Base-by-base conservation (phyloP, 139 green algal genomes). In the Closterium sp. region DNA sequence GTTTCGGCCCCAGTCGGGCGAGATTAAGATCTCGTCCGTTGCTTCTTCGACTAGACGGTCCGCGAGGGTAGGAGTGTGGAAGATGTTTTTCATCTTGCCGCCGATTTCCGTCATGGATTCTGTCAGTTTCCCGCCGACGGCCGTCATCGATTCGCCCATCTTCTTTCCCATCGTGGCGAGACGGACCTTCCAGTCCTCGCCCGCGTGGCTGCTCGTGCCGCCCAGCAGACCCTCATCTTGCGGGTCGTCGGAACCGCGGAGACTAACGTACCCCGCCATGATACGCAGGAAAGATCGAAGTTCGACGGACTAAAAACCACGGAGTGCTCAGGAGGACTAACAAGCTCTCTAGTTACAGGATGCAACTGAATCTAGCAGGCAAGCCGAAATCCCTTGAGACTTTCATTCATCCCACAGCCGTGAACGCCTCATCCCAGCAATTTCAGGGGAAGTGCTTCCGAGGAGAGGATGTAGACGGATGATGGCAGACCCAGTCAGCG, bases 41-140 rank as follows among this genome's bases (percentile, higher is more conserved):
- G 90, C 84, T 30, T 90, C 85, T 33, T 93, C 85, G 19, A 93
- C 90, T 34, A 88, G 64, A 4, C 28, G 33, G 23, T 92, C 89
- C 36, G 89, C 89, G 31, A 69, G 32, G 5, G 89, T 92, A 0
- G 89, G 89, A 1, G 83, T 25, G 25, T 86, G 55, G 32, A 92
- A 89, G 83, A 84, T 33, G 36, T 92, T 86, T 33, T 91, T 91
- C 88, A 91, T 91, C 25, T 86, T 81, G n/a, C 31, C 88, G 28
- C 25, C 30, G 12, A 87, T 69, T 88, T n/a, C 28, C 64, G 38
- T 88, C 25, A 87, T 69, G 19, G 88, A 32, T 38, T 91, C 88
- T 7, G 28, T 88, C 16, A 91, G 6, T 33, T 85, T 91, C 34
- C 69, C 69, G 31, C 84, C 84, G 9, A 88, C 83, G 83, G 30